Evolutionary conservation across 2,329 filamentous ascomycete species (phyloP).

Genomic region (Zymoseptoria crescenta): DNA sequence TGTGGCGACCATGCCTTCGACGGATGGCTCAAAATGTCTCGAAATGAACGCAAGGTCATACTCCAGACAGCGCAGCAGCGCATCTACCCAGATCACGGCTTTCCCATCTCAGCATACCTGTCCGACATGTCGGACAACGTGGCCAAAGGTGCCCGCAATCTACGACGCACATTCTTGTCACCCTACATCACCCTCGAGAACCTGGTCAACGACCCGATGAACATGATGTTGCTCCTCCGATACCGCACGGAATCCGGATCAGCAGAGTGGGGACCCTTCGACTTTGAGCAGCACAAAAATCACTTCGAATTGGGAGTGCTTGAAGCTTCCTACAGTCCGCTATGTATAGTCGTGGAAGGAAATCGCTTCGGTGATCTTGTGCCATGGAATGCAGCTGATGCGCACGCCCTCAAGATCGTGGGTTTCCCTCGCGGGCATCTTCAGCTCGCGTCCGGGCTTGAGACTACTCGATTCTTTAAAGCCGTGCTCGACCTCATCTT

Average conservation of each 20-base stretch:
- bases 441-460: slow-evolving; percentile 13
- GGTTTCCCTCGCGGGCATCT: slow-evolving; percentile 17
- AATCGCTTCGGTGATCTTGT: slow-evolving; percentile 9
- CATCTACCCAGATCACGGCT: not conserved
- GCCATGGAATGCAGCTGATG: slow-evolving; percentile 9
- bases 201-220: slow-evolving; percentile 4
- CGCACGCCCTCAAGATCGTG: slow-evolving; percentile 15
- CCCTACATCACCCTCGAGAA: slow-evolving; percentile 10
- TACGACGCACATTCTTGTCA: slow-evolving; percentile 2
- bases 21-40: too few species aligned
- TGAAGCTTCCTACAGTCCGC: slow-evolving; percentile 2
- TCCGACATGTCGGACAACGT: not conserved
- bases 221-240: slow-evolving; percentile 11
- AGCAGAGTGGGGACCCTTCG: slow-evolving; percentile 10
- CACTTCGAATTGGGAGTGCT: not conserved
- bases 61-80: too few species aligned
- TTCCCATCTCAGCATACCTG: not conserved
- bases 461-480: slow-evolving; percentile 13
- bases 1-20: too few species aligned
- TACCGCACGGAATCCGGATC: slow-evolving; percentile 6
- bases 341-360: slow-evolving; percentile 10
- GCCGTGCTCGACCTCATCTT: slow-evolving; percentile 5
- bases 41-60: too few species aligned
- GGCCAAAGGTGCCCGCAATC: not conserved
- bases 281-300: slow-evolving; percentile 3